Conservation (phyloP, 2,329 filamentous ascomycete species). For the Nigrograna mackinnonii region DNA sequence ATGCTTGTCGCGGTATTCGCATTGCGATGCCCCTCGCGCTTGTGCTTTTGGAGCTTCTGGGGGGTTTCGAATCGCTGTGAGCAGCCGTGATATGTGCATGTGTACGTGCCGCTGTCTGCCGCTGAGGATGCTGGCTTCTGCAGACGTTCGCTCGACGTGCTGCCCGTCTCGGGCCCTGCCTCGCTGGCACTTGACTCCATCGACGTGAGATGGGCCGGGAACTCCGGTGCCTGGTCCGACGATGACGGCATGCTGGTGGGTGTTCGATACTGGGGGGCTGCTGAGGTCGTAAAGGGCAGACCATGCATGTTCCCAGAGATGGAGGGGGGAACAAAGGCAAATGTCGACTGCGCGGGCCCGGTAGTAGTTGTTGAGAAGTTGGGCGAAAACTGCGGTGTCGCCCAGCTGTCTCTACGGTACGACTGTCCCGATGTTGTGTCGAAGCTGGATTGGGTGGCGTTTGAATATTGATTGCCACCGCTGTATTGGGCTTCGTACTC, state of each 20-base stretch:
- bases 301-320: constrained; percentile 35
- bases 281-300: constrained; percentile 33
- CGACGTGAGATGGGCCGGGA: constrained; percentile 61
- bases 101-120: constrained; percentile 87
- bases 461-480: constrained; percentile 44
- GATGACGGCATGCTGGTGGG: constrained; percentile 29
- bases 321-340: constrained; percentile 52
- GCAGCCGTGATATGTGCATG: constrained; percentile 94
- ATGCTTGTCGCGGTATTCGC: constrained; percentile 42
- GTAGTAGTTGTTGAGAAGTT: constrained; percentile 35
- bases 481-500: constrained; percentile 54
- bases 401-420: constrained; percentile 38
- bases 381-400: constrained; percentile 36
- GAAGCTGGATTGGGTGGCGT: constrained; percentile 38
- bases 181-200: constrained; percentile 67
- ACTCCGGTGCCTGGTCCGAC: constrained; percentile 56
- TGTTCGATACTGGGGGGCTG: constrained; percentile 35
- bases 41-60: constrained; percentile 87
- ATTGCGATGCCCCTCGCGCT: constrained; percentile 83
- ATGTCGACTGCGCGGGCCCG: constrained; percentile 40
- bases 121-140: constrained; percentile 65
- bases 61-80: constrained; percentile 86
- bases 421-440: constrained; percentile 38
- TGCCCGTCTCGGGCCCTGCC: constrained; percentile 46
- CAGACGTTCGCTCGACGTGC: constrained; percentile 41